Evolutionary conservation across 139 green algal genomes (phyloP), one percentile per base, ranked within the genome.

Genomic region (Haematococcus lacustris): DNA sequence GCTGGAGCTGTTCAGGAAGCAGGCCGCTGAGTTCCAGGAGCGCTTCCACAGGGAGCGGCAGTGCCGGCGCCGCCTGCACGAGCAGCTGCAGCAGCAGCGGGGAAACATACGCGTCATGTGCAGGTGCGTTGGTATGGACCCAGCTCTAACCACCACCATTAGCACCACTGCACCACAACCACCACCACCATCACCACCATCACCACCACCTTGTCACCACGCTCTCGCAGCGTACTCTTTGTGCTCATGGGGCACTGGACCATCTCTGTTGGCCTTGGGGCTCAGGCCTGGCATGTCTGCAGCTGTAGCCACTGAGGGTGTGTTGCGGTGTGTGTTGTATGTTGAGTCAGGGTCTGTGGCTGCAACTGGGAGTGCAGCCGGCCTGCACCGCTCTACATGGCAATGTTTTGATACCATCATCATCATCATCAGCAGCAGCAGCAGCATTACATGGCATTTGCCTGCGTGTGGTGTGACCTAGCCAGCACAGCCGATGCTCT

Each of bases 81-180:
- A 92, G 73, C 81, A 89, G 73, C 70, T 87, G 62, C 82, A 90
- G 77, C 76, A 83, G 68, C 78, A 93, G 40, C 61, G 78, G 0
- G 88, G 88, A 60, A 93, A 93, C 84, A 93, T 93, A 47, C 71
- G 86, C 0, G 88, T 93, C 28, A 73, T 88, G 66, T 88, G 79
- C 78, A 81, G 84, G 84, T 87, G 40, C 69, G 83, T 28, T 78
- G 78, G 2, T 23, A 32, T 70, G 28, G 35, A 43, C 34, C 13
- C 34, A 28, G 13, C 7, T 70, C 33, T 47, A 57, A 57, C n/a
- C n/a, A n/a, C n/a, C n/a, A n/a, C n/a, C n/a, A n/a, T n/a, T n/a
- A n/a, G n/a, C n/a, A n/a, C n/a, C n/a, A n/a, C n/a, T n/a, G n/a
- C n/a, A n/a, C n/a, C n/a, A n/a, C n/a, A n/a, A n/a, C n/a, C n/a